A percentile compares a stretch with the other conserved stretches of the same genome.
These are phyloP conservation scores for Cicer arietinum DNA, from an alignment of 306 rosid genomes.

Conservation along the genomic window DNA sequence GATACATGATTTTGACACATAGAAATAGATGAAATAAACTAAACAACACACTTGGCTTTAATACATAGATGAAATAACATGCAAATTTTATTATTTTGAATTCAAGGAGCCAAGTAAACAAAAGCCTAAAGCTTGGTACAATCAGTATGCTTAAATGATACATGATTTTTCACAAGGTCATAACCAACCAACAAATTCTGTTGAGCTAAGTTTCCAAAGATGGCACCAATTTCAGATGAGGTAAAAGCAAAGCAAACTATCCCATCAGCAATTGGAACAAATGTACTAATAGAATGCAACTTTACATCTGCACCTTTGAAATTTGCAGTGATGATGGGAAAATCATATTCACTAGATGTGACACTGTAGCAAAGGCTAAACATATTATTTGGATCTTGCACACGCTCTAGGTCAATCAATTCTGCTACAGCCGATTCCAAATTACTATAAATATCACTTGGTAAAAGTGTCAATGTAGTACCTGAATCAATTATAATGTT, in stretches of 20 bases:
- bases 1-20: no score
- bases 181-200: conserved; percentile 61
- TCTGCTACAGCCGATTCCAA: conserved; percentile 40
- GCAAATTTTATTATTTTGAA: not conserved
- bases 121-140: conserved; percentile 28
- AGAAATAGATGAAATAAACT: no score
- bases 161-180: conserved; percentile 31
- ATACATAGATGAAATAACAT: not conserved
- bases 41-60: no score
- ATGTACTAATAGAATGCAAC: conserved; percentile 43
- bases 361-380: conserved; percentile 35
- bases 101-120: not conserved
- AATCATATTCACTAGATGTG: not conserved
- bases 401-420: conserved; percentile 1
- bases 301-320: conserved; percentile 50
- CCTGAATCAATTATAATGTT: conserved; percentile 55
- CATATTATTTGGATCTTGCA: not conserved
- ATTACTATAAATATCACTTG: conserved; percentile 14
- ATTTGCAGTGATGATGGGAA: conserved; percentile 47
- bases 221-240: not conserved
- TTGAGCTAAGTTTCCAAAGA: conserved; percentile 67
- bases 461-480: conserved; percentile 39
- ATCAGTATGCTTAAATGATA: conserved; percentile 59
- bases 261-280: conserved; percentile 29
- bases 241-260: conserved; percentile 57